Conservation (phyloP, 139 green algal species). For the Volvox africanus region DNA sequence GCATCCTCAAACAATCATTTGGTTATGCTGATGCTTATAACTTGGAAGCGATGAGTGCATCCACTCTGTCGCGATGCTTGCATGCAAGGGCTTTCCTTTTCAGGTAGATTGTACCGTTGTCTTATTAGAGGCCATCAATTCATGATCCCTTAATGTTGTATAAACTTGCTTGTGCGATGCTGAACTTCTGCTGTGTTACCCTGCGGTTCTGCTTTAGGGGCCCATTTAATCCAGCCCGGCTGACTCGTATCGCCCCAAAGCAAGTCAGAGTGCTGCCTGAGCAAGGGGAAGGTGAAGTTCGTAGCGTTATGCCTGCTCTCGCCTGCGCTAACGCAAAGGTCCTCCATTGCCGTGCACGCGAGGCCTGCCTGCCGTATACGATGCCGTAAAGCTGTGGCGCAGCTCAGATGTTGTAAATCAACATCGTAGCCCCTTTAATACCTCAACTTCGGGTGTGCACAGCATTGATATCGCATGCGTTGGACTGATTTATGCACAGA, state of each 20-base stretch:
- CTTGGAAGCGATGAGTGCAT: background rate
- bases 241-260: background rate
- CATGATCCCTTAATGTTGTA: background rate
- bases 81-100: background rate
- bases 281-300: slow-evolving; percentile 14
- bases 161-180: background rate
- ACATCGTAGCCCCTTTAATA: background rate
- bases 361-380: background rate
- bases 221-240: background rate
- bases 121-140: background rate
- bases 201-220: background rate
- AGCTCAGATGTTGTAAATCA: background rate
- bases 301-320: background rate
- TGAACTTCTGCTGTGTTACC: background rate
- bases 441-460: background rate
- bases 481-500: background rate
- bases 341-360: background rate
- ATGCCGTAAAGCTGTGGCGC: background rate
- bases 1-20: background rate
- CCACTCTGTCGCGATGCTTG: background rate
- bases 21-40: background rate
- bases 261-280: background rate
- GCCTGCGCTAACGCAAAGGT: background rate
- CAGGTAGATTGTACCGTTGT: background rate
- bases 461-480: background rate